Conservation (phyloP, 2,329 filamentous ascomycete species). For the Dothideomycetidae sp. region DNA sequence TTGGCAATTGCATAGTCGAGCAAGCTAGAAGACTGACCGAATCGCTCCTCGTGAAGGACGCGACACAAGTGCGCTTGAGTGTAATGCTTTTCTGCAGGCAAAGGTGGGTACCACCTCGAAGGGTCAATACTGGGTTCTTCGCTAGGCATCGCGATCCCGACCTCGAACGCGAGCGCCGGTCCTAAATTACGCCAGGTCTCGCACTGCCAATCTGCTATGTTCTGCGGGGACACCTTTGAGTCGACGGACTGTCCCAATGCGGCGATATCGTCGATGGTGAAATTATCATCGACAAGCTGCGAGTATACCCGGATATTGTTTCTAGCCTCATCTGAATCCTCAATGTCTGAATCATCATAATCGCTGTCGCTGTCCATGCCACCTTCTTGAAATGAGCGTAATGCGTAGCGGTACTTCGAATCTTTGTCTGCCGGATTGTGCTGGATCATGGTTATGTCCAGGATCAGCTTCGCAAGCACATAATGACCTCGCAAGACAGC, state of each 20-base stretch:
- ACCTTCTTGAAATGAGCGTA: conserved; percentile 13
- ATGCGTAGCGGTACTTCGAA: background rate
- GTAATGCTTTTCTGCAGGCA: background rate
- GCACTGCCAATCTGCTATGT: conserved; percentile 34
- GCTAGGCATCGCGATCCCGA: conserved; percentile 24
- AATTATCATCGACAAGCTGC: conserved; percentile 49
- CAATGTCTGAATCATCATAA: conserved; percentile 12
- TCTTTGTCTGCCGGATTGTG: conserved; percentile 44
- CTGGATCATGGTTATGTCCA: conserved; percentile 58
- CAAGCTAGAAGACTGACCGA: background rate
- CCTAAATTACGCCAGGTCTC: background rate
- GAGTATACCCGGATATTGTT: conserved; percentile 22
- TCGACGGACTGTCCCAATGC: conserved; percentile 55
- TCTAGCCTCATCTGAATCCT: conserved; percentile 21
- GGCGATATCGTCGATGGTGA: conserved; percentile 64
- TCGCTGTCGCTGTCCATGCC: conserved; percentile 20
- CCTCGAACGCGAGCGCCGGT: background rate
- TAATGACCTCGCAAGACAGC: conserved; percentile 53
- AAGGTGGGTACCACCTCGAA: background rate
- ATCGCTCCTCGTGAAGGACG: background rate
- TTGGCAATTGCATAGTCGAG: background rate
- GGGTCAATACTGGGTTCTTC: conserved; percentile 10
- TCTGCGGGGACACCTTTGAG: conserved; percentile 43
- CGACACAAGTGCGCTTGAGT: background rate
- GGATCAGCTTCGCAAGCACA: conserved; percentile 47